Conservation (phyloP, 768 basidiomycete genomes). For the Boletellus emodensis region DNA sequence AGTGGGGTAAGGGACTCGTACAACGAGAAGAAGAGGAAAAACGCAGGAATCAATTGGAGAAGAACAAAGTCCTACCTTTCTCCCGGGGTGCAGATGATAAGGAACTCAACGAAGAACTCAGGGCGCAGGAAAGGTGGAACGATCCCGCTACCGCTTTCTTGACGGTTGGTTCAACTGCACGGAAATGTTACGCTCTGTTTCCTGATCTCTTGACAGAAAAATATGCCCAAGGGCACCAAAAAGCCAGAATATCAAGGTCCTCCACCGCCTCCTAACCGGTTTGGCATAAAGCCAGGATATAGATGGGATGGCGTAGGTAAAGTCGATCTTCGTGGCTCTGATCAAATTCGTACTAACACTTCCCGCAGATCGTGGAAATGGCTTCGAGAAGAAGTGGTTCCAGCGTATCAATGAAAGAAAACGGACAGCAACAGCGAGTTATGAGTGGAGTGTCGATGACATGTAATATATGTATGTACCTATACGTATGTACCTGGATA, state of each 20-base stretch:
- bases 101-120: conserved; percentile 81
- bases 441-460: conserved; percentile 88
- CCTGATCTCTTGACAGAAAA: conserved; percentile 50
- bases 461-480: conserved; percentile 59
- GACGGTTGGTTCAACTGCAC: conserved; percentile 50
- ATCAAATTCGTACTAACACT: conserved; percentile 1
- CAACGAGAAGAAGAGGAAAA: conserved; percentile 80
- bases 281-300: conserved; percentile 92
- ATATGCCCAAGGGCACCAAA: conserved; percentile 66
- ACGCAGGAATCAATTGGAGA: conserved; percentile 60
- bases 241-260: conserved; percentile 87
- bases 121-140: conserved; percentile 84
- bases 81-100: conserved; percentile 79
- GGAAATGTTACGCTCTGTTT: neutral
- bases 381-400: conserved; percentile 91
- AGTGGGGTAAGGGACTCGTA: conserved; percentile 96
- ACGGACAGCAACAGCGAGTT: conserved; percentile 66
- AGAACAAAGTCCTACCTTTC: conserved; percentile 60
- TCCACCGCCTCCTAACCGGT: conserved; percentile 89
- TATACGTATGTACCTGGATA: neutral
- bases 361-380: conserved; percentile 76
- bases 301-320: conserved; percentile 98
- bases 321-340: conserved; percentile 19
- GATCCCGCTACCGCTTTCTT: conserved; percentile 97
- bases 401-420: conserved; percentile 75